These are phyloP conservation scores for Mucor lusitanicus DNA, from an alignment of 371 early-diverging fungal genomes.

Conservation along the genomic window DNA sequence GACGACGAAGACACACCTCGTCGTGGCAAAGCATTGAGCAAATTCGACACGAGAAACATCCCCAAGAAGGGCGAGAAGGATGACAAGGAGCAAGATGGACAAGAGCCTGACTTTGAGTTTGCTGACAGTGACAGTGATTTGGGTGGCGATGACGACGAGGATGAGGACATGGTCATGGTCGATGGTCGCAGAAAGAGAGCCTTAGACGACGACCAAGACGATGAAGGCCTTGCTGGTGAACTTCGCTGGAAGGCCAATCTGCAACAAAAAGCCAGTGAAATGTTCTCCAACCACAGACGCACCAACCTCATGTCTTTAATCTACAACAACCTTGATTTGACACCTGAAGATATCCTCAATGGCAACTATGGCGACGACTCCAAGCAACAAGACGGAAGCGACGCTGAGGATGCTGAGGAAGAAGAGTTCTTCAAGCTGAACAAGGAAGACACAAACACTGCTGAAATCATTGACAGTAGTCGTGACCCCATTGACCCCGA, in stretches of 20 bases:
- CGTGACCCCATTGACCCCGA: slow-evolving; percentile 58
- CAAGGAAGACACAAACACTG: slow-evolving; percentile 34
- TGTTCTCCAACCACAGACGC: slow-evolving; percentile 62
- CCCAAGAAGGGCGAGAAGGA: slow-evolving; percentile 51
- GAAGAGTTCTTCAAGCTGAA: slow-evolving; percentile 70
- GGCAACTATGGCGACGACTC: slow-evolving; percentile 42
- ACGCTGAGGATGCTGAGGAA: slow-evolving; percentile 58
- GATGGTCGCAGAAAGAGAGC: slow-evolving; percentile 38
- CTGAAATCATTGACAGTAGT: slow-evolving; percentile 67
- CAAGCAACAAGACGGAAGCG: slow-evolving; percentile 35
- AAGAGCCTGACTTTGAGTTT: slow-evolving; percentile 58
- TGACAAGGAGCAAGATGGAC: slow-evolving; percentile 36
- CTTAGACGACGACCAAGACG: slow-evolving; percentile 49
- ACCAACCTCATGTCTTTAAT: slow-evolving; percentile 87
- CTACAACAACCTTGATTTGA: slow-evolving; percentile 63
- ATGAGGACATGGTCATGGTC: slow-evolving; percentile 48
- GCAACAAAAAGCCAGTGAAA: slow-evolving; percentile 66
- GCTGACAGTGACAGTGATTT: slow-evolving; percentile 78
- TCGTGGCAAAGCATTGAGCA: slow-evolving; percentile 50
- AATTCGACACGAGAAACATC: slow-evolving; percentile 51
- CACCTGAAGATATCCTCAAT: slow-evolving; percentile 57
- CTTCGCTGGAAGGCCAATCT: slow-evolving; percentile 78
- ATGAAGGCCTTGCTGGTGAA: slow-evolving; percentile 54
- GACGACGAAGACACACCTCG: slow-evolving; percentile 42
- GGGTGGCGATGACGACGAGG: slow-evolving; percentile 52